phyloP scores from a whole-genome alignment of 1,284 basidiomycete species.

The Sporisorium graminicola region DNA sequence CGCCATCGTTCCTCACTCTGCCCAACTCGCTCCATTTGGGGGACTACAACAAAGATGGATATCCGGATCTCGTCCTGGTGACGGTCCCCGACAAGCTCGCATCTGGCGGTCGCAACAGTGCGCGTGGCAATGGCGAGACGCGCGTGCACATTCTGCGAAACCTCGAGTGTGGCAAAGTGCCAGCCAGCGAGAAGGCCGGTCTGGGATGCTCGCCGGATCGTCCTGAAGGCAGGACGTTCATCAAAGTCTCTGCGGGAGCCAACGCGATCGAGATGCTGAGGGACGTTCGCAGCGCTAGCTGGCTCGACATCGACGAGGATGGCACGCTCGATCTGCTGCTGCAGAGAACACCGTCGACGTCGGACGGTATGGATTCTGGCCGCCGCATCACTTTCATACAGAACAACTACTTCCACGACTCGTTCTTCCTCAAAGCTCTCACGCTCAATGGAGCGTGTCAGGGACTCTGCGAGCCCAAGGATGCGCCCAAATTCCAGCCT shows the following conservation, averaged over 20 bases:
- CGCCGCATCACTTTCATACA: conserved; percentile 81
- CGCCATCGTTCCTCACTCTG: conserved; percentile 71
- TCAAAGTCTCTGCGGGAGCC: conserved; percentile 75
- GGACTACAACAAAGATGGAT: conserved; percentile 94
- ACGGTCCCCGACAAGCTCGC: conserved; percentile 72
- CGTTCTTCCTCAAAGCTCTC: conserved; percentile 97
- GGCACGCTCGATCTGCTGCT: conserved; percentile 93
- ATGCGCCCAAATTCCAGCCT: conserved; percentile 72
- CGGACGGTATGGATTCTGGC: conserved; percentile 45
- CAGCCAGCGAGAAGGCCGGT: conserved; percentile 20
- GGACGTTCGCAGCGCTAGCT: conserved; percentile 84
- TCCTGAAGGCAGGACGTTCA: conserved; percentile 44
- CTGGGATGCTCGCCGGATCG: conserved; percentile 37
- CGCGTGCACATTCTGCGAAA: conserved; percentile 81
- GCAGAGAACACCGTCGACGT: conserved; percentile 74
- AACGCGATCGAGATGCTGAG: conserved; percentile 77
- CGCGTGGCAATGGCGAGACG: conserved; percentile 67
- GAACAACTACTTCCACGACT: conserved; percentile 98
- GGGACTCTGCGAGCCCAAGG: conserved; percentile 75
- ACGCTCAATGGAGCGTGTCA: conserved; percentile 91
- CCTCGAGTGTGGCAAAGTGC: conserved; percentile 76
- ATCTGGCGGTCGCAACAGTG: conserved; percentile 59
- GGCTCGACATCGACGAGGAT: conserved; percentile 95
- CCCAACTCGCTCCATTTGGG: conserved; percentile 86
- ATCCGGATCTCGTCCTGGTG: conserved; percentile 83